Evolutionary conservation across 2,329 filamentous ascomycete species (phyloP).

Genomic region (Aspergillus sp.): DNA sequence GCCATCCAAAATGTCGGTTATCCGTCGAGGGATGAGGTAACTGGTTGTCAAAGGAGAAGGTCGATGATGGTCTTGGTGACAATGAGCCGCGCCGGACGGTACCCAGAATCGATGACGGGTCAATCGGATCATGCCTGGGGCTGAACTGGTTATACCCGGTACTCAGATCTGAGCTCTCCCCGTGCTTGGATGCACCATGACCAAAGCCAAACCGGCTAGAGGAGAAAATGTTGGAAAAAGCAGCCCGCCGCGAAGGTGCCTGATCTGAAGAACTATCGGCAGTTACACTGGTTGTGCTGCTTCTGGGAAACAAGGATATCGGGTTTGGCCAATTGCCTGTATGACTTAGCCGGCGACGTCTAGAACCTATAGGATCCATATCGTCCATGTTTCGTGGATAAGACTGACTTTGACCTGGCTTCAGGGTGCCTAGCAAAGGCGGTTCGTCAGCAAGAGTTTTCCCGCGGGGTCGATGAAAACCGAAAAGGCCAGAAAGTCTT

Average conservation of each 20-base stretch:
- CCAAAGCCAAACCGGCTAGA: constrained; percentile 33
- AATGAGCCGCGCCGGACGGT: constrained; percentile 37
- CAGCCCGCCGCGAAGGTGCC: constrained; percentile 32
- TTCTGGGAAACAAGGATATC: constrained; percentile 42
- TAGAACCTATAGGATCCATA: constrained; percentile 43
- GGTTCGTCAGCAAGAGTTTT: constrained; percentile 56
- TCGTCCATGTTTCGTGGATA: constrained; percentile 51
- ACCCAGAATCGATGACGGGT: constrained; percentile 39
- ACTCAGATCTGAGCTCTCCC: constrained; percentile 28
- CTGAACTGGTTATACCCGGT: constrained; percentile 43
- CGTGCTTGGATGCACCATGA: constrained; percentile 21
- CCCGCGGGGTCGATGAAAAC: constrained; percentile 53
- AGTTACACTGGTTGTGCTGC: constrained; percentile 37
- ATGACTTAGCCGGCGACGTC: constrained; percentile 51
- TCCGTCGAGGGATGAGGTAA: constrained; percentile 73
- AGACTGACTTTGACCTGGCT: constrained; percentile 57
- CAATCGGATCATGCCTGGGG: constrained; percentile 40
- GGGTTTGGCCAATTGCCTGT: constrained; percentile 50
- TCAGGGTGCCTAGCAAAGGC: constrained; percentile 51
- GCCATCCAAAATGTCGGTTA: constrained; percentile 67
- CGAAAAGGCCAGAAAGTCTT: constrained; percentile 53
- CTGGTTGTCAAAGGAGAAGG: constrained; percentile 48
- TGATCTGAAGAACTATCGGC: constrained; percentile 37
- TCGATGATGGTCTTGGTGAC: constrained; percentile 46
- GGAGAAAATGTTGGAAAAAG: constrained; percentile 40